Evolutionary conservation across 2,329 filamentous ascomycete genomes (phyloP).

Genomic region (Seiridium cupressi): DNA sequence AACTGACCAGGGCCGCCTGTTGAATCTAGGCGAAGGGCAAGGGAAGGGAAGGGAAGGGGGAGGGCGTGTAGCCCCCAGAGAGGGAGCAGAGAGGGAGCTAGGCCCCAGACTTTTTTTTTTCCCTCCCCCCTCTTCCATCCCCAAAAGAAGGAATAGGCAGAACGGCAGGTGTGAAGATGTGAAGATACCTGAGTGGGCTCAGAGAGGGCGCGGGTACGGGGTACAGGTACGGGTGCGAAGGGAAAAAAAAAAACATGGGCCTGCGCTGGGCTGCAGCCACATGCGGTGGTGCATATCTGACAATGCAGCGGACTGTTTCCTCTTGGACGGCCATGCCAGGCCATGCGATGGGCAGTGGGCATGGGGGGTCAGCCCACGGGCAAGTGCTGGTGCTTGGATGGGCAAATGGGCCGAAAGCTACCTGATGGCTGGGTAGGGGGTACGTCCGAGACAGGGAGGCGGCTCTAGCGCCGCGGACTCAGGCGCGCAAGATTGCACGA

Average conservation of each 20-base stretch:
- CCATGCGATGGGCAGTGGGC: slow-evolving; percentile 2
- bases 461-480: background rate
- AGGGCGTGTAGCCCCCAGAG: no score
- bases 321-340: background rate
- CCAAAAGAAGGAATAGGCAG: background rate
- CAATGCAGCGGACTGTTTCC: background rate
- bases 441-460: slow-evolving; percentile 1
- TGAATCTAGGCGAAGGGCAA: no score
- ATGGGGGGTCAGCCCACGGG: background rate
- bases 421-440: slow-evolving; percentile 8
- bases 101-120: no score
- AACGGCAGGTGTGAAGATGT: slow-evolving; percentile 1
- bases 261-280: background rate
- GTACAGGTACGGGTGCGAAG: background rate
- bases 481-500: background rate
- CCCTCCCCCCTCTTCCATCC: no score
- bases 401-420: slow-evolving; percentile 11
- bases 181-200: background rate
- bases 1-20: no score
- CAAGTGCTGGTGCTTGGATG: background rate
- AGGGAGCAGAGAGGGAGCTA: no score
- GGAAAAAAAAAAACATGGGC: background rate
- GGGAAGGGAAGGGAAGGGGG: no score
- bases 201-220: background rate
- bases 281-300: slow-evolving; percentile 6